A percentile compares a stretch with the other conserved stretches of the same genome.
phyloP scores from a whole-genome alignment of 176 grass and related monocot genomes.

The Oryza meyeriana region DNA sequence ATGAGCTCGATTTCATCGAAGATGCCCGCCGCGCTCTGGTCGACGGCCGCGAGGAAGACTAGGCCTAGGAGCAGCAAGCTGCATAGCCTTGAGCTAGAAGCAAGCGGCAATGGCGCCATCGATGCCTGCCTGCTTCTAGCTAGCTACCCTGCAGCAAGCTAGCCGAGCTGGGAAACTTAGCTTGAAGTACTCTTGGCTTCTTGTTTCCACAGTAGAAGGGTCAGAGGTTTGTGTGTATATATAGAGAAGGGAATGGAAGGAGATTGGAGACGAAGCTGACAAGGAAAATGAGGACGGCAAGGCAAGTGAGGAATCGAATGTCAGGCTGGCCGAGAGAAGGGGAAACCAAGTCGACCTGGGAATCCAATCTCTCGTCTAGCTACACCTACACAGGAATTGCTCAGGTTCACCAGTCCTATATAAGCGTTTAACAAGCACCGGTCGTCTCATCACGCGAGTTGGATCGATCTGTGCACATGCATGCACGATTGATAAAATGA shows the following conservation, averaged over 20 bases:
- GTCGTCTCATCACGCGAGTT: neutral
- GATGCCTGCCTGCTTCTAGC: neutral
- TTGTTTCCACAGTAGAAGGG: slow-evolving; percentile 6
- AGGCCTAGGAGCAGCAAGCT: neutral
- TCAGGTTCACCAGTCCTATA: neutral
- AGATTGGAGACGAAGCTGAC: slow-evolving; percentile 25
- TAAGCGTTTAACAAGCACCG: neutral
- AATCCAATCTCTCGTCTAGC: neutral
- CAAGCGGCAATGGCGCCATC: slow-evolving; percentile 1
- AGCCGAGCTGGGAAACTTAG: neutral
- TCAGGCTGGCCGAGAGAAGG: slow-evolving; percentile 2
- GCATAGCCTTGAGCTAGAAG: neutral
- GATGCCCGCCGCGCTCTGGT: neutral
- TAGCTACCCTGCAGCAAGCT: neutral
- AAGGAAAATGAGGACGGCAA: neutral
- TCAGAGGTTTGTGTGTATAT: slow-evolving; percentile 9
- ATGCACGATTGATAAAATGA: neutral
- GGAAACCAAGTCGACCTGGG: neutral
- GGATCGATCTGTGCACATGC: slow-evolving; percentile 24
- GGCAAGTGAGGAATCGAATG: slow-evolving; percentile 21
- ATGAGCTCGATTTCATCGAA: slow-evolving; percentile 7
- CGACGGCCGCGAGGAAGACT: neutral
- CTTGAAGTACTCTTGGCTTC: neutral
- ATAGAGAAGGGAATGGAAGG: neutral
- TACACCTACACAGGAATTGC: neutral